A percentile compares a stretch with the other conserved stretches of the same genome.
phyloP scores from a whole-genome alignment of 257 asterid species.

The Plectranthus barbatus region DNA sequence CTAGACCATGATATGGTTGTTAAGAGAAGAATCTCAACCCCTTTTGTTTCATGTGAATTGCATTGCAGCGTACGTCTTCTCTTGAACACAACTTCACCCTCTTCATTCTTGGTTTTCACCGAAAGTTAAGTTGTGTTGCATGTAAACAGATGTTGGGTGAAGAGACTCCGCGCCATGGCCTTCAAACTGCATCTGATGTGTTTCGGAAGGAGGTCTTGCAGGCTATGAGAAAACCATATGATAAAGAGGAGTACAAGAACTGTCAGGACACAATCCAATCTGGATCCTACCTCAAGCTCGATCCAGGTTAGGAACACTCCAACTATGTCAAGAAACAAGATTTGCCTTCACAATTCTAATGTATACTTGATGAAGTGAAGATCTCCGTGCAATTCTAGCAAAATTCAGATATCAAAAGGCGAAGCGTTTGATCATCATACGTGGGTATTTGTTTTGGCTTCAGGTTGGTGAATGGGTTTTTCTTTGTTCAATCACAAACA shows the following conservation, averaged over 20 bases:
- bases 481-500: slow-evolving; percentile 3
- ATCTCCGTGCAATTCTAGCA: slow-evolving; percentile 13
- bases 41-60: slow-evolving; percentile 9
- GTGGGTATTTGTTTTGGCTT: slow-evolving; percentile 38
- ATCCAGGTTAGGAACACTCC: background rate
- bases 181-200: background rate
- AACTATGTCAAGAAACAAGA: background rate
- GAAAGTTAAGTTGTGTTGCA: background rate
- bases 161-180: background rate
- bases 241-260: background rate
- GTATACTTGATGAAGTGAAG: slow-evolving; percentile 19
- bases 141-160: slow-evolving; percentile 19
- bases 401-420: background rate
- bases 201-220: slow-evolving; percentile 16
- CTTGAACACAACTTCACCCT: background rate
- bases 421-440: slow-evolving; percentile 30
- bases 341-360: background rate
- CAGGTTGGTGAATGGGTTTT: background rate
- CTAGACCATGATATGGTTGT: slow-evolving; percentile 8
- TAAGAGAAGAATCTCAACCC: background rate
- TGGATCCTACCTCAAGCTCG: background rate
- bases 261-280: background rate
- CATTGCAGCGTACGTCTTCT: slow-evolving; percentile 8
- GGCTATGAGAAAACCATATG: background rate
- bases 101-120: background rate